These are phyloP conservation scores for Termitomyces sp. DNA, from an alignment of 768 basidiomycete species.

Conservation along the genomic window DNA sequence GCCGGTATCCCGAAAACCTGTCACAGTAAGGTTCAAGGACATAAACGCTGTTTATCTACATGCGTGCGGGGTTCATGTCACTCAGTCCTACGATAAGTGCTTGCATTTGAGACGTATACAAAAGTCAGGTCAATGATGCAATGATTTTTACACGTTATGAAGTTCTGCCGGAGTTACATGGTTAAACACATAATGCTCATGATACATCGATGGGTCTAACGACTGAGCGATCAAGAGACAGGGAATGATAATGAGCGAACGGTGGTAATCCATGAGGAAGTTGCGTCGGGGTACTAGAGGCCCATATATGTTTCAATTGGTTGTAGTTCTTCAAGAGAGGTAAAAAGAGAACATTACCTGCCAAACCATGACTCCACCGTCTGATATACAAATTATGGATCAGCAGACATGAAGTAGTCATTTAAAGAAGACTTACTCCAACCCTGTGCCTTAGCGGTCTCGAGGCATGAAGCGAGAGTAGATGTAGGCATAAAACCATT, in stretches of 20 bases:
- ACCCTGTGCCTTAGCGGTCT: constrained; percentile 52
- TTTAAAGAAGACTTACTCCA: constrained; percentile 50
- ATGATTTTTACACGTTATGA: background rate
- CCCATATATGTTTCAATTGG: background rate
- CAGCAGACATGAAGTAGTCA: background rate
- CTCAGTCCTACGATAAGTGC: background rate
- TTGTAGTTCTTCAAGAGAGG: background rate
- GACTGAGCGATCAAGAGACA: constrained; percentile 11
- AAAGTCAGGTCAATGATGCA: background rate
- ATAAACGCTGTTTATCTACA: background rate
- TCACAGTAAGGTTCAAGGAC: background rate
- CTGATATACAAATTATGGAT: constrained; percentile 12
- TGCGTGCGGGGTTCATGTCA: background rate
- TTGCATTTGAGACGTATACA: background rate
- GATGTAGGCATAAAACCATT: constrained; percentile 59
- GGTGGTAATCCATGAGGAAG: constrained; percentile 27
- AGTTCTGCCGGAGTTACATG: background rate
- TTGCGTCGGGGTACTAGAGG: constrained; percentile 23
- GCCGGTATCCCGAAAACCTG: background rate
- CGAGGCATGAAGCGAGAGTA: constrained; percentile 53
- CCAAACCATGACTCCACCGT: constrained; percentile 34
- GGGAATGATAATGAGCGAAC: constrained; percentile 27
- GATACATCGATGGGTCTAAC: background rate
- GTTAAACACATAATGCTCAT: background rate
- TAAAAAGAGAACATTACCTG: constrained; percentile 18